Evolutionary conservation across 1,139 yeast genomes (phyloP), one percentile per base, ranked within the genome.

Genomic region (Kluyveromyces sp.): DNA sequence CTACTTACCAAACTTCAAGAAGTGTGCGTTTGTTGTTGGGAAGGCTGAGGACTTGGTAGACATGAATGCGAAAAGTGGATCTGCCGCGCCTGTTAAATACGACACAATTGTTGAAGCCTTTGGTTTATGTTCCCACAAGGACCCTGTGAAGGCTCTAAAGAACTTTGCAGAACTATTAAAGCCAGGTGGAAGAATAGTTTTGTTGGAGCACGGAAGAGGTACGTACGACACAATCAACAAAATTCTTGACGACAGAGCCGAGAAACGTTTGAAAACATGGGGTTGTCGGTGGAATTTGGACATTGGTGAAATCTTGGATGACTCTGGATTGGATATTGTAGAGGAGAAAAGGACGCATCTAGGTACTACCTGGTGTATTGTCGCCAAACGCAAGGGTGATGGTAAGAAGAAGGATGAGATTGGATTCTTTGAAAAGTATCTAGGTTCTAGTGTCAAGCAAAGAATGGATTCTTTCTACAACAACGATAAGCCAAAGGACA

Each of bases 261-360:
- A 80, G 48, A 77, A 79, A 55, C 82, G 97, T 67, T 79, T 90
- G 71, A 77, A 84, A 53, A 81, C 84, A 8, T 92, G 97, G 97
- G 97, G 97, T 3, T 92, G 98, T 67, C 73, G 97, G 60, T 92
- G 97, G 97, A 92, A 92, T 60, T 71, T 92, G 53, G 97, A 92
- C 61, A 87, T 92, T 55, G 95, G 89, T 33, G 92, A 83, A 56
- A 73, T 92, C 45, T 74, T 92, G 31, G 90, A 85, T 59, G 81
- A 79, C 51, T 83, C 95, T 10, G 96, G 95, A 0, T 72, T 92
- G 50, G 94, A 86, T 55, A 75, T 92, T 37, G 86, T 90, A 1
- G 81, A 79, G 54, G 89, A 86, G 56, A 79, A 79, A 54, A 72
- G 95, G 55, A 82, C 81, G 28, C 97, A 92, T 68, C 74, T 92